Percentiles rank a stretch among this genome's conserved stretches.
Evolutionary conservation across 169 alveolate species (phyloP).

Genomic region (Eimeria falciformis): DNA sequence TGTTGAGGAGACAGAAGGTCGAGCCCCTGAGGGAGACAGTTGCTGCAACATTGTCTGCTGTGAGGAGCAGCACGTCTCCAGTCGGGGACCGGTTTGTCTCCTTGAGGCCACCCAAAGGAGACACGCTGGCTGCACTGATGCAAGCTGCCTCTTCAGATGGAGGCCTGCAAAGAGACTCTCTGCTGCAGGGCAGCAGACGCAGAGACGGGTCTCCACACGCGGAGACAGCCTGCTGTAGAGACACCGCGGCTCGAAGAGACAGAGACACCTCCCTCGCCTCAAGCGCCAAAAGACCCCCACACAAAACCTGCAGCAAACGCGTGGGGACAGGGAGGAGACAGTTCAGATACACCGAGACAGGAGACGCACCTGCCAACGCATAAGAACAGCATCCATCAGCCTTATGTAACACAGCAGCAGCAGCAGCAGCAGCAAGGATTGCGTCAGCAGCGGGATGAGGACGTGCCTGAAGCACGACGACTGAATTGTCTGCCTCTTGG

Average conservation of each 20-base stretch:
- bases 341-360: background rate
- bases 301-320: background rate
- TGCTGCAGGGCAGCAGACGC: conserved; percentile 1
- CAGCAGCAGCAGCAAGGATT: background rate
- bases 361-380: background rate
- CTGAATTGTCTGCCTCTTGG: background rate
- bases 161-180: background rate
- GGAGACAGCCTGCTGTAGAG: conserved; percentile 2
- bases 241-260: conserved; percentile 46
- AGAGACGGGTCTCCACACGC: background rate
- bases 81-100: background rate
- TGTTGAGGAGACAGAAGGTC: background rate
- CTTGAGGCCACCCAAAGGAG: conserved; percentile 3
- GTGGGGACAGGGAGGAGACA: background rate
- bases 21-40: conserved; percentile 24
- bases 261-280: conserved; percentile 43
- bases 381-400: background rate
- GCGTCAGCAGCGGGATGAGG: background rate
- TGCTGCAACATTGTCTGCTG: conserved; percentile 29
- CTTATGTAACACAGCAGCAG: background rate
- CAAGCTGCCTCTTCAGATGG: background rate
- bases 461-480: conserved; percentile 41
- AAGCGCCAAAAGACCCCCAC: background rate
- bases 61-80: conserved; percentile 46
- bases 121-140: conserved; percentile 23